These are phyloP conservation scores for Viola odorata DNA, from an alignment of 345 rosid species.

Conservation along the genomic window DNA sequence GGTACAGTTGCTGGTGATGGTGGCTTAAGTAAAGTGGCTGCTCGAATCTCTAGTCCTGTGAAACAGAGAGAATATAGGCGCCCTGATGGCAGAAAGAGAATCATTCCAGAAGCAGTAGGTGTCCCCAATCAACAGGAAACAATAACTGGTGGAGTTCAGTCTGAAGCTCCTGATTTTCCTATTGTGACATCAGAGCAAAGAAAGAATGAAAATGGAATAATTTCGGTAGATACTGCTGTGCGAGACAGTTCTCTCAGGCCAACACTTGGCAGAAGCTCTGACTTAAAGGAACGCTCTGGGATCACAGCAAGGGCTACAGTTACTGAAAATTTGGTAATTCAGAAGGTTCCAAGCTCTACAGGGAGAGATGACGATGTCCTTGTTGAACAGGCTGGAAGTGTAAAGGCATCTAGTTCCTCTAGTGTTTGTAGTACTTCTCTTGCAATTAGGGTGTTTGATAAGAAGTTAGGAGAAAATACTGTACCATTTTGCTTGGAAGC, in stretches of 20 bases:
- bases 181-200: slow-evolving; percentile 30
- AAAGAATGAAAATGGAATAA: slow-evolving; percentile 43
- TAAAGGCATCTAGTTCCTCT: slow-evolving; percentile 43
- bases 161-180: slow-evolving; percentile 41
- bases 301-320: slow-evolving; percentile 69
- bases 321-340: slow-evolving; percentile 76
- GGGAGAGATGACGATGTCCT: slow-evolving; percentile 50
- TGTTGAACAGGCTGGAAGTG: slow-evolving; percentile 56
- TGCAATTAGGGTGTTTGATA: slow-evolving; percentile 77
- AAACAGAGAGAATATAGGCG: slow-evolving; percentile 91
- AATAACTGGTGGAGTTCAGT: slow-evolving; percentile 28
- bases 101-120: slow-evolving; percentile 97
- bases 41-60: slow-evolving; percentile 69
- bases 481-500: slow-evolving; percentile 87
- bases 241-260: slow-evolving; percentile 46
- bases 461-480: slow-evolving; percentile 62
- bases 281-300: slow-evolving; percentile 66
- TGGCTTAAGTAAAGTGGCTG: slow-evolving; percentile 42
- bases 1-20: slow-evolving; percentile 41
- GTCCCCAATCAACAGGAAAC: slow-evolving; percentile 57
- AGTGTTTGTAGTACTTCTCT: slow-evolving; percentile 29
- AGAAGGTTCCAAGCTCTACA: slow-evolving; percentile 56
- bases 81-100: slow-evolving; percentile 97
- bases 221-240: slow-evolving; percentile 33
- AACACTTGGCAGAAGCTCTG: slow-evolving; percentile 41